phyloP scores from a whole-genome alignment of 495 filamentous ascomycete genomes.

The Lasiosphaeris hirsuta region DNA sequence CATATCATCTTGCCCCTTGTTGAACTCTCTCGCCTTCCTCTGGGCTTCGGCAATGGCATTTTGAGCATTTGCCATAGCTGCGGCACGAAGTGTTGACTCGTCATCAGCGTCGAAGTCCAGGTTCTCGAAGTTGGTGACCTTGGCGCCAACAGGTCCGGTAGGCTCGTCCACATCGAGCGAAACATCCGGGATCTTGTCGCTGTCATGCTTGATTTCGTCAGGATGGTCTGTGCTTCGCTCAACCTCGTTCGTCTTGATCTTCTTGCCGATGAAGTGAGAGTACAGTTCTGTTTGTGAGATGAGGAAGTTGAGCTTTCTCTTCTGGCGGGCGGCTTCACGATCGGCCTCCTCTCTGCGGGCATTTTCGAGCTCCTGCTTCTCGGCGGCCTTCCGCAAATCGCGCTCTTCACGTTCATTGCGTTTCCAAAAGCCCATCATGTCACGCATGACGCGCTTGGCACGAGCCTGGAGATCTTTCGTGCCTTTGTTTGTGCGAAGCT shows the following conservation, averaged over 20 bases:
- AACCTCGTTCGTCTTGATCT: constrained; percentile 94
- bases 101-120: constrained; percentile 96
- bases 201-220: constrained; percentile 51
- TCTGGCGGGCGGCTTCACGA: constrained; percentile 93
- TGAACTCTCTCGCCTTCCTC: constrained; percentile 88
- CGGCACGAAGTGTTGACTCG: constrained; percentile 72
- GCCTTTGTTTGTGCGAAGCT: constrained; percentile 95
- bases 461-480: constrained; percentile 95
- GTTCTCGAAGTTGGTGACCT: constrained; percentile 89
- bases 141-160: constrained; percentile 54
- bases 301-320: constrained; percentile 98
- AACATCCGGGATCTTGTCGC: constrained; percentile 42
- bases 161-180: constrained; percentile 56
- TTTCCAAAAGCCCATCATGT: constrained; percentile 99
- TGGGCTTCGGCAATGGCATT: constrained; percentile 94
- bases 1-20: constrained; percentile 60
- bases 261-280: constrained; percentile 98
- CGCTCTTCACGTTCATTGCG: constrained; percentile 97
- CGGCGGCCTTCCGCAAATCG: constrained; percentile 86
- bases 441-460: constrained; percentile 95
- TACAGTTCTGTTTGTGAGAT: constrained; percentile 99
- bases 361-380: constrained; percentile 94
- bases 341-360: constrained; percentile 95
- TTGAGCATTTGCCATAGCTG: constrained; percentile 93
- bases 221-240: constrained; percentile 81